A percentile compares a stretch with the other conserved stretches of the same genome.
Evolutionary conservation across 495 filamentous ascomycete species (phyloP).

Genomic region (Hypoxylon lienhwacheense): DNA sequence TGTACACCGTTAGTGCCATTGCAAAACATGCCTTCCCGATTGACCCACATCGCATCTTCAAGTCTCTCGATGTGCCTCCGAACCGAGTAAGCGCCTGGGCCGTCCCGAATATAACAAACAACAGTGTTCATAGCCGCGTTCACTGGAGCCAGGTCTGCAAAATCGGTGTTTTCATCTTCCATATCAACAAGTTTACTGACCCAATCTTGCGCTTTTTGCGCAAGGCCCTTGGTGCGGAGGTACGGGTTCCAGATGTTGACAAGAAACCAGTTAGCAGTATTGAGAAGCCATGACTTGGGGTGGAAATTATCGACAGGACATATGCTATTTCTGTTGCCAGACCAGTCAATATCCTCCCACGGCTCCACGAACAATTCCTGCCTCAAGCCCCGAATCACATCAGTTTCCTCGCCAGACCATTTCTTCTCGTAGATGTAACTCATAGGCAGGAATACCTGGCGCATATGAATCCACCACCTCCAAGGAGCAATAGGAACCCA

Average conservation of each 20-base stretch:
- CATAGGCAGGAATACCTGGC: conserved; percentile 91
- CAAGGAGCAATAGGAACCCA: conserved; percentile 94
- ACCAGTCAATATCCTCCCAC: conserved; percentile 77
- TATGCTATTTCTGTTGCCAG: conserved; percentile 78
- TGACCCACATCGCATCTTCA: conserved; percentile 89
- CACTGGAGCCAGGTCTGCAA: conserved; percentile 82
- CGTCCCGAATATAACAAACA: conserved; percentile 79
- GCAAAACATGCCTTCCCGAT: conserved; percentile 85
- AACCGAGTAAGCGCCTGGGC: conserved; percentile 74
- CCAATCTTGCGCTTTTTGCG: conserved; percentile 71
- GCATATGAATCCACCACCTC: conserved; percentile 99
- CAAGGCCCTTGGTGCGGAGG: conserved; percentile 60
- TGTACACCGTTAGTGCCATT: conserved; percentile 98
- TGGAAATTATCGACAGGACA: conserved; percentile 83
- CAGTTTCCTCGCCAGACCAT: conserved; percentile 70
- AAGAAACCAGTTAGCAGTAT: conserved; percentile 71
- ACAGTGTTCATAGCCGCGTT: conserved; percentile 87
- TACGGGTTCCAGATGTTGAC: conserved; percentile 78
- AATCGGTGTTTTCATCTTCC: conserved; percentile 92
- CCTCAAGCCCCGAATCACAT: conserved; percentile 69
- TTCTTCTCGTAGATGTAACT: conserved; percentile 81
- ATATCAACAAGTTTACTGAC: conserved; percentile 71
- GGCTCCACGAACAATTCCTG: conserved; percentile 83
- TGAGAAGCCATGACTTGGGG: conserved; percentile 83
- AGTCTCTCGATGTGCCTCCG: conserved; percentile 76